Conservation (phyloP, 140 eudicot species). For the Ambrosia hybrid region DNA sequence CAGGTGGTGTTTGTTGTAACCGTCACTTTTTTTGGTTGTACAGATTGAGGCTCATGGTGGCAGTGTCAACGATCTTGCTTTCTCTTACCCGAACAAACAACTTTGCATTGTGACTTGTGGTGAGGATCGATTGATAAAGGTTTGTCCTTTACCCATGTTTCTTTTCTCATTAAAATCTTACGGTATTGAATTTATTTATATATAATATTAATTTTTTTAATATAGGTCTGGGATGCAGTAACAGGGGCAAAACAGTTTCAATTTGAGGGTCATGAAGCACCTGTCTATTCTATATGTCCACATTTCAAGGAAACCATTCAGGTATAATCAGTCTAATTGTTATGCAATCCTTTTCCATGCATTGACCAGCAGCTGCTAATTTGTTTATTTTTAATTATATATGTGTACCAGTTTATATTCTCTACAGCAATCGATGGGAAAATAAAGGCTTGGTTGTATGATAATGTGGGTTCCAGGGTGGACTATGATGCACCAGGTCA, state of each 20-base stretch:
- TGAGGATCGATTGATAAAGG: constrained; percentile 74
- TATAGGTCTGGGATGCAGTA: constrained; percentile 87
- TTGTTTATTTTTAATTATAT: constrained; percentile 10
- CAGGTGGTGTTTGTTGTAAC: too few relatives aligned
- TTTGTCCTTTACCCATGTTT: constrained; percentile 18
- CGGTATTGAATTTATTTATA: not conserved
- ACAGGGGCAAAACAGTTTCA: constrained; percentile 64
- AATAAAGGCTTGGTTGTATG: constrained; percentile 84
- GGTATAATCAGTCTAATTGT: constrained; percentile 33
- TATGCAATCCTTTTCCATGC: constrained; percentile 7
- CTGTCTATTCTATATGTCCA: constrained; percentile 75
- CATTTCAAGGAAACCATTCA: constrained; percentile 75
- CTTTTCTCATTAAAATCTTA: not conserved
- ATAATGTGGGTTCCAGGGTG: constrained; percentile 69
- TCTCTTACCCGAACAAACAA: constrained; percentile 57
- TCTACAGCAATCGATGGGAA: constrained; percentile 84
- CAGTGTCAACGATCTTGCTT: constrained; percentile 69
- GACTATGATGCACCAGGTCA: constrained; percentile 87
- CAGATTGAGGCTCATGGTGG: constrained; percentile 84
- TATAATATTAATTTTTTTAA: constrained; percentile 21
- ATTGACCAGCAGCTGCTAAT: constrained; percentile 14
- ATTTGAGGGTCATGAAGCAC: constrained; percentile 84
- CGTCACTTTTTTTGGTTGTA: constrained; percentile 8
- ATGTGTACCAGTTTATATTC: constrained; percentile 59
- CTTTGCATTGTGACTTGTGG: constrained; percentile 76